Evolutionary conservation across 2,329 filamentous ascomycete species (phyloP).

Genomic region (Mycosphaerelloides madeirae): DNA sequence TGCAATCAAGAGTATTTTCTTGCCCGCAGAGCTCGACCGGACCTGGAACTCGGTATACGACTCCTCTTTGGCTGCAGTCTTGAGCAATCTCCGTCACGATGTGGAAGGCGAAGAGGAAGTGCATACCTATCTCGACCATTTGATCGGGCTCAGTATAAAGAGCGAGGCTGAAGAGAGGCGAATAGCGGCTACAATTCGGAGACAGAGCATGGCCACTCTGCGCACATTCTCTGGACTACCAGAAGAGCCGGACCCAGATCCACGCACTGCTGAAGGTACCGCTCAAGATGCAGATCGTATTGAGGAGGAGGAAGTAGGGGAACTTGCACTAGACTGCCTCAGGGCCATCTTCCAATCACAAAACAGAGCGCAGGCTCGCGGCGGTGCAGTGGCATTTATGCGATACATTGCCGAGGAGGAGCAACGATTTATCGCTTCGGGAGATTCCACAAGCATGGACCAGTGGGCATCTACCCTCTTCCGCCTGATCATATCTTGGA

Average conservation of each 20-base stretch:
- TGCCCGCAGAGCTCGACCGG: slow-evolving; percentile 54
- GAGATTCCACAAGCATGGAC: slow-evolving; percentile 20
- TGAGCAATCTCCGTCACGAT: slow-evolving; percentile 70
- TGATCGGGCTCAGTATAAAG: slow-evolving; percentile 62
- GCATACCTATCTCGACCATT: slow-evolving; percentile 61
- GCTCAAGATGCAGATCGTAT: slow-evolving; percentile 83
- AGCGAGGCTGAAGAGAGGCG: slow-evolving; percentile 67
- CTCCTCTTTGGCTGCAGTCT: slow-evolving; percentile 74
- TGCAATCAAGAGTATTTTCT: slow-evolving; percentile 73
- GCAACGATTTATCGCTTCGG: slow-evolving; percentile 9
- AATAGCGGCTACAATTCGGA: slow-evolving; percentile 56
- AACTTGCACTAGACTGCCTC: slow-evolving; percentile 79
- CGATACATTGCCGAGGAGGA: slow-evolving; percentile 57
- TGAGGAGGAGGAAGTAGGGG: slow-evolving; percentile 81
- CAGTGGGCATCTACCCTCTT: slow-evolving; percentile 81
- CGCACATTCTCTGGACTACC: slow-evolving; percentile 54
- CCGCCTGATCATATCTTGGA: slow-evolving; percentile 75
- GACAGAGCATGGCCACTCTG: slow-evolving; percentile 75
- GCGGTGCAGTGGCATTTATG: slow-evolving; percentile 68
- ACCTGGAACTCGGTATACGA: slow-evolving; percentile 56
- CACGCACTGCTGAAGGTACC: slow-evolving; percentile 67
- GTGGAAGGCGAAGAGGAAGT: slow-evolving; percentile 49
- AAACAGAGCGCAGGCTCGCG: slow-evolving; percentile 74
- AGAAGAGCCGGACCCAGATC: slow-evolving; percentile 58
- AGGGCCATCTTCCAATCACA: slow-evolving; percentile 80